These are phyloP conservation scores for Phalaenopsis aphrodite DNA, from an alignment of 106 monocot genomes.

Conservation along the genomic window DNA sequence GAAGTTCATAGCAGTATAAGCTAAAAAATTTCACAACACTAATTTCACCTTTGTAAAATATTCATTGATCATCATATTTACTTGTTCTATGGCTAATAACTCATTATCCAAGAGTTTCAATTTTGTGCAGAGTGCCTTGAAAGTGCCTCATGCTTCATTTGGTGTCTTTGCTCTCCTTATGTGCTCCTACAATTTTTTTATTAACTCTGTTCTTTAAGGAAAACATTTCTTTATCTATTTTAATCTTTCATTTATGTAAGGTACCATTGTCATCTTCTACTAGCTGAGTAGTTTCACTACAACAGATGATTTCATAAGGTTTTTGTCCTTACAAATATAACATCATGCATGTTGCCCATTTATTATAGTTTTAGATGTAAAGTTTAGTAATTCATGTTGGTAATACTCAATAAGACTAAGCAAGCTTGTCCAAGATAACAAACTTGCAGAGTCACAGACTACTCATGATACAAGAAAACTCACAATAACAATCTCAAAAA, in stretches of 20 bases:
- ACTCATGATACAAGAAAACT: too few species aligned
- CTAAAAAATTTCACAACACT: background rate
- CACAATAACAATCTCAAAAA: too few species aligned
- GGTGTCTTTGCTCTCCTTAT: background rate
- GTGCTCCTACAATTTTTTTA: background rate
- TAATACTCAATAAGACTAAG: too few species aligned
- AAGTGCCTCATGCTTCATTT: background rate
- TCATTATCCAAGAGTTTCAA: slow-evolving; percentile 1
- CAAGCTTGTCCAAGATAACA: too few species aligned
- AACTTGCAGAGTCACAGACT: too few species aligned
- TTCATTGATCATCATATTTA: background rate
- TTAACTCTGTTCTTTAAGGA: background rate
- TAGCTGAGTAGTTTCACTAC: background rate
- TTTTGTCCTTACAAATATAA: background rate
- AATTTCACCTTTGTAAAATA: background rate
- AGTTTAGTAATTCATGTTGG: background rate
- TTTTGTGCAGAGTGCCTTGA: background rate
- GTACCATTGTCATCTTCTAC: background rate
- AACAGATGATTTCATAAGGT: background rate
- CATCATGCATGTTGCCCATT: background rate
- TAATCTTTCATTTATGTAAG: slow-evolving; percentile 3
- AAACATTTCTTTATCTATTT: background rate
- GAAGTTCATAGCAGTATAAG: too few species aligned
- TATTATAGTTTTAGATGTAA: background rate
- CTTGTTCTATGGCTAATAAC: background rate